phyloP scores from a whole-genome alignment of 2,329 filamentous ascomycete genomes.

The Ciborinia camelliae region DNA sequence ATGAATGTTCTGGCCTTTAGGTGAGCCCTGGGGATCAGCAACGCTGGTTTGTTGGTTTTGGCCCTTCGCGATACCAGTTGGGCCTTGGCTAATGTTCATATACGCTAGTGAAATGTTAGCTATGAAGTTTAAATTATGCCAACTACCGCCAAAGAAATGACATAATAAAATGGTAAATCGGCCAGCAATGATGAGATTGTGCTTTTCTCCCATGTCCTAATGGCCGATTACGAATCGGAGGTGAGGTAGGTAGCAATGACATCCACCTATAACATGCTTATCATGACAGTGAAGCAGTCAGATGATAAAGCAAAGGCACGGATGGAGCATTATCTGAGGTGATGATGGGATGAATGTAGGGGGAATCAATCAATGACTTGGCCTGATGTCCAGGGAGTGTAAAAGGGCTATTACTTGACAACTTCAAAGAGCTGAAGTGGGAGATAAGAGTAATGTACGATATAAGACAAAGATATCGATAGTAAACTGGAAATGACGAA shows the following conservation, averaged over 20 bases:
- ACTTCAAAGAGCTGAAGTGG: neutral
- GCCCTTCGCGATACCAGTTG: neutral
- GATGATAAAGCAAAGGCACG: neutral
- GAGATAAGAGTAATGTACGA: neutral
- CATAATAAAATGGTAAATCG: neutral
- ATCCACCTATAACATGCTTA: neutral
- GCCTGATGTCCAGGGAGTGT: neutral
- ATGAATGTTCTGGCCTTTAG: neutral
- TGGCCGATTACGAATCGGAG: neutral
- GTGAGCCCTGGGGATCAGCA: neutral
- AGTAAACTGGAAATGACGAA: neutral
- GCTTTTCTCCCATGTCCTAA: neutral
- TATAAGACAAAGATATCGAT: neutral
- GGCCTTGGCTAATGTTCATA: neutral
- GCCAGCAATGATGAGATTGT: neutral
- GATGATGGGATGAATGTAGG: neutral
- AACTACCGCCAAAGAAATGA: neutral
- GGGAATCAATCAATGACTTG: neutral
- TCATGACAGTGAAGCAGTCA: neutral
- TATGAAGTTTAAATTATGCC: neutral
- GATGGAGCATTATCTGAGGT: neutral
- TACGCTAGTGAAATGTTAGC: constrained; percentile 9
- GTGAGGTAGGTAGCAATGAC: neutral
- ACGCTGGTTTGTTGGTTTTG: neutral
- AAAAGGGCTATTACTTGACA: neutral